A percentile compares a stretch with the other conserved stretches of the same genome.
Conservation (phyloP, 1,139 yeast genomes). For the Saccharomycopsis hybrid region DNA sequence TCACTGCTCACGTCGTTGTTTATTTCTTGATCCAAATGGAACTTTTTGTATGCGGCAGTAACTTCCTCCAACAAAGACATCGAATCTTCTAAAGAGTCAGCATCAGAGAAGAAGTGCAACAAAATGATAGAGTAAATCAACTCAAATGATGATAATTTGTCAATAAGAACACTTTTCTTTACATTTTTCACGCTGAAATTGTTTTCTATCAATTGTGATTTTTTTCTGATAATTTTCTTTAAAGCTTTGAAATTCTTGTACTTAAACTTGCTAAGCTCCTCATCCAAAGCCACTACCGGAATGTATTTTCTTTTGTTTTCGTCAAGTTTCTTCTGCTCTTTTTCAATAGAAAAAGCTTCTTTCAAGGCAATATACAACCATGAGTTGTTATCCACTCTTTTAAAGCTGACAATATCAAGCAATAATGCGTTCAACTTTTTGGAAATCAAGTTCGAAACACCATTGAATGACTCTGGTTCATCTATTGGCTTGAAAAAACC, state of each 20-base stretch:
- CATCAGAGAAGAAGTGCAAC: constrained; percentile 73
- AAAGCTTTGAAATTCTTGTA: constrained; percentile 46
- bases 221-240: constrained; percentile 37
- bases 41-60: constrained; percentile 43
- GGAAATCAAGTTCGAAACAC: constrained; percentile 38
- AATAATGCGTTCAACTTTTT: constrained; percentile 63
- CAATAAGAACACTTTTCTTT: constrained; percentile 4
- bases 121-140: constrained; percentile 71
- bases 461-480: constrained; percentile 21
- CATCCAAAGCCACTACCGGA: constrained; percentile 46
- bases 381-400: constrained; percentile 40
- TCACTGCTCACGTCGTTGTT: constrained; percentile 23
- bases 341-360: constrained; percentile 30
- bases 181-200: not conserved
- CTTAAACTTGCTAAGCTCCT: constrained; percentile 43
- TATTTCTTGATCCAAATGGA: constrained; percentile 28
- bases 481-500: constrained; percentile 45
- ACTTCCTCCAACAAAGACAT: constrained; percentile 70
- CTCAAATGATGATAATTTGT: constrained; percentile 44
- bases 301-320: constrained; percentile 24
- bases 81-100: constrained; percentile 52
- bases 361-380: constrained; percentile 52
- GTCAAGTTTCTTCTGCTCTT: constrained; percentile 26
- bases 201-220: constrained; percentile 34
- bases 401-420: constrained; percentile 46